Evolutionary conservation across 805 yeast genomes (phyloP).

Genomic region (Candida vaughaniae): DNA sequence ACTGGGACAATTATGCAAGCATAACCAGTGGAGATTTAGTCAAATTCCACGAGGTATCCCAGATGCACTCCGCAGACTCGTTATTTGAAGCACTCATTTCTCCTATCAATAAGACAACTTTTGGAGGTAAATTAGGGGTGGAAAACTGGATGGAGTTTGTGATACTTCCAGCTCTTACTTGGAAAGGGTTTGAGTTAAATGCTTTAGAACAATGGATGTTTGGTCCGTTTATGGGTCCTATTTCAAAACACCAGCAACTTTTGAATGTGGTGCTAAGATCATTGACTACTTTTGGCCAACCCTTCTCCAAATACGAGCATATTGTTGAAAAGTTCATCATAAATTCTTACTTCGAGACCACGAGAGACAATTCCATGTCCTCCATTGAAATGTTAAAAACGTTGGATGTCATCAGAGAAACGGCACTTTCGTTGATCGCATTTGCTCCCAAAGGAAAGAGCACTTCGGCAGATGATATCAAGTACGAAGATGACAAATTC

Average conservation of each 20-base stretch:
- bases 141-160: conserved; percentile 27
- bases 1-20: conserved; percentile 25
- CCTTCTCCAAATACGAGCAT: conserved; percentile 10
- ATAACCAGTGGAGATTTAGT: conserved; percentile 5
- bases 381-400: conserved; percentile 28
- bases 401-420: conserved; percentile 28
- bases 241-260: conserved; percentile 16
- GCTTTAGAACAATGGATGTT: conserved; percentile 30
- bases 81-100: conserved; percentile 21
- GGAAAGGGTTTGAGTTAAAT: conserved; percentile 19
- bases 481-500: conserved; percentile 3
- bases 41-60: conserved; percentile 16
- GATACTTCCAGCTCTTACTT: conserved; percentile 26
- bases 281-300: conserved; percentile 11
- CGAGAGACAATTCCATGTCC: conserved; percentile 13
- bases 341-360: conserved; percentile 21
- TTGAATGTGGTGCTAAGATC: conserved; percentile 21
- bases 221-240: background rate
- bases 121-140: conserved; percentile 14
- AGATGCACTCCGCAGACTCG: conserved; percentile 12
- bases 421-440: conserved; percentile 13
- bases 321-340: conserved; percentile 21
- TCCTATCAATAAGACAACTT: conserved; percentile 20
- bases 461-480: background rate
- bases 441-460: conserved; percentile 5